Evolutionary conservation across 345 rosid species (phyloP).

Genomic region (Melastoma malabathricum): DNA sequence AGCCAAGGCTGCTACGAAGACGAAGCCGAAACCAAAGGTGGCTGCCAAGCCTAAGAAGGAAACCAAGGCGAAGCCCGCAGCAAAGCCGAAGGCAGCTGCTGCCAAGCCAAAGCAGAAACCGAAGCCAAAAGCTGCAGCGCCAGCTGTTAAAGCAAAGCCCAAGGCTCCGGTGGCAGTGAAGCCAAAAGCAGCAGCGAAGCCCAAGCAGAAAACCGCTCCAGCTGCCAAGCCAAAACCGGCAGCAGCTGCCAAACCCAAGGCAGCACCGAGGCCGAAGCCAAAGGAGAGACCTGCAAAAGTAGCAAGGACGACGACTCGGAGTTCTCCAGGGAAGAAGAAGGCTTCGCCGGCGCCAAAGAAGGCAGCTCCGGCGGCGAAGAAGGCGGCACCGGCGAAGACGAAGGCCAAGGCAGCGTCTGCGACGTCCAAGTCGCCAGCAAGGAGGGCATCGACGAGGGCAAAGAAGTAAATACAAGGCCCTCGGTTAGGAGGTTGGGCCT

Average conservation of each 20-base stretch:
- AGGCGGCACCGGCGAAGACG: slow-evolving; percentile 38
- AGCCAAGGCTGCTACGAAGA: slow-evolving; percentile 6
- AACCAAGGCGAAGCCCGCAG: slow-evolving; percentile 10
- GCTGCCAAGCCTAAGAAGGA: slow-evolving; percentile 25
- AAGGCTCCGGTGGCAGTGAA: slow-evolving; percentile 18
- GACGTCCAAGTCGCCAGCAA: slow-evolving; percentile 50
- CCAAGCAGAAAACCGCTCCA: slow-evolving; percentile 15
- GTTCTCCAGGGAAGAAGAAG: slow-evolving; percentile 43
- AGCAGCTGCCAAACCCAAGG: slow-evolving; percentile 4
- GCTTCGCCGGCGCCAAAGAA: slow-evolving; percentile 27
- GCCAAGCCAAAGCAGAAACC: slow-evolving; percentile 18
- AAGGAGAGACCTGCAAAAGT: slow-evolving; percentile 42
- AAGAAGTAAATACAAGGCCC: slow-evolving; percentile 19
- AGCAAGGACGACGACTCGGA: slow-evolving; percentile 47
- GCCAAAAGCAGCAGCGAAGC: slow-evolving; percentile 5
- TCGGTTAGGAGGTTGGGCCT: no score
- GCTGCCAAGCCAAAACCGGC: slow-evolving; percentile 22
- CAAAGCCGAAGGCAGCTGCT: slow-evolving; percentile 19
- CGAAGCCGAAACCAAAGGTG: slow-evolving; percentile 14
- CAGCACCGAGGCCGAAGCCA: background rate
- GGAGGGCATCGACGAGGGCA: slow-evolving; percentile 29
- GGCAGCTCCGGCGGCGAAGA: slow-evolving; percentile 14
- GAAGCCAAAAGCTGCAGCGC: slow-evolving; percentile 20
- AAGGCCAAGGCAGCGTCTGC: slow-evolving; percentile 24
- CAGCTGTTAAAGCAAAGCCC: slow-evolving; percentile 33